A percentile compares a stretch with the other conserved stretches of the same genome.
These are phyloP conservation scores for Saccharomyces hybrid DNA, from an alignment of 1,139 yeast species.

Conservation along the genomic window DNA sequence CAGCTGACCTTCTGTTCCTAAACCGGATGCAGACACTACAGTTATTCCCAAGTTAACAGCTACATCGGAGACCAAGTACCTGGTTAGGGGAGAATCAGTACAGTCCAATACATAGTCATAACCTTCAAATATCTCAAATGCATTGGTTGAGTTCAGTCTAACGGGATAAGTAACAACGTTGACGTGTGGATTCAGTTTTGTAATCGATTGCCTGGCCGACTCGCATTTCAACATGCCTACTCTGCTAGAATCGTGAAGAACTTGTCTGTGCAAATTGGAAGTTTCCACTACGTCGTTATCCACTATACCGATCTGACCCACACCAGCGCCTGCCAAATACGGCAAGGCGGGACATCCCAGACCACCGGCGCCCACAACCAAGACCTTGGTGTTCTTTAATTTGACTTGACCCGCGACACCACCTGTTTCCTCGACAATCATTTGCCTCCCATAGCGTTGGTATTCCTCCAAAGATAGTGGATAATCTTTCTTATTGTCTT, in stretches of 20 bases:
- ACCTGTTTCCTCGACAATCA: slow-evolving; percentile 63
- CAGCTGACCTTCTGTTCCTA: slow-evolving; percentile 86
- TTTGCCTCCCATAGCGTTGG: slow-evolving; percentile 82
- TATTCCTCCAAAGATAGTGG: slow-evolving; percentile 51
- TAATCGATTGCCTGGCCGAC: slow-evolving; percentile 55
- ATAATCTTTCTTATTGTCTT: slow-evolving; percentile 3
- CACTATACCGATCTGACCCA: slow-evolving; percentile 77
- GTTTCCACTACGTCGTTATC: slow-evolving; percentile 80
- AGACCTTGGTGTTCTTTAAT: slow-evolving; percentile 48
- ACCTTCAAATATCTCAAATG: slow-evolving; percentile 49
- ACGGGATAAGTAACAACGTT: slow-evolving; percentile 43
- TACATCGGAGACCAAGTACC: slow-evolving; percentile 83
- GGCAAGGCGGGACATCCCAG: slow-evolving; percentile 87
- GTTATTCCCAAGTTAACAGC: slow-evolving; percentile 64
- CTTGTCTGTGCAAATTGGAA: slow-evolving; percentile 85
- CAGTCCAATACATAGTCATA: slow-evolving; percentile 85
- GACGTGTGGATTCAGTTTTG: slow-evolving; percentile 60
- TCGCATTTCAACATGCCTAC: slow-evolving; percentile 71
- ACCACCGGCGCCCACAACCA: slow-evolving; percentile 96
- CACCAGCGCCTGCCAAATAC: slow-evolving; percentile 81
- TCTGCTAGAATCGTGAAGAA: slow-evolving; percentile 58
- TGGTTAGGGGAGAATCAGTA: slow-evolving; percentile 83
- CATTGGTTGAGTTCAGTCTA: slow-evolving; percentile 49
- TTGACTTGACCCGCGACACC: slow-evolving; percentile 44
- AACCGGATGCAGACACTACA: slow-evolving; percentile 85